phyloP scores from a whole-genome alignment of 805 yeast genomes.

The Schwanniomyces polymorphus region DNA sequence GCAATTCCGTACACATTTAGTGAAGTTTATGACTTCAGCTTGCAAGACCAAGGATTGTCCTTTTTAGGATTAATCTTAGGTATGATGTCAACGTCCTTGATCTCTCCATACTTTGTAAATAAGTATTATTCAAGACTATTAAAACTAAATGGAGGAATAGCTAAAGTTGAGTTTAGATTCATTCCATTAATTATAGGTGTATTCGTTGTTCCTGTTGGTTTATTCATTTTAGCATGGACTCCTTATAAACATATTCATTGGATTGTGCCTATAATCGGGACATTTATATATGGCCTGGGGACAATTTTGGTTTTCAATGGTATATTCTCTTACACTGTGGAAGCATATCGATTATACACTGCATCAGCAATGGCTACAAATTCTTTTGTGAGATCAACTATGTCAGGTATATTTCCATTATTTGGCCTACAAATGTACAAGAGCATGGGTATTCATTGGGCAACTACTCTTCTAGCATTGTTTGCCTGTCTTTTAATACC shows the following conservation, averaged over 20 bases:
- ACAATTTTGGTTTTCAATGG: slow-evolving; percentile 55
- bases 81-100: slow-evolving; percentile 27
- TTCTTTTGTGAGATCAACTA: slow-evolving; percentile 52
- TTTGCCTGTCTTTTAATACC: slow-evolving; percentile 34
- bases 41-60: slow-evolving; percentile 25
- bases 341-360: slow-evolving; percentile 53
- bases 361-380: slow-evolving; percentile 65
- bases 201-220: slow-evolving; percentile 68
- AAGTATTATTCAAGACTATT: slow-evolving; percentile 27
- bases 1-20: slow-evolving; percentile 44
- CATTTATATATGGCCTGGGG: slow-evolving; percentile 37
- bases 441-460: slow-evolving; percentile 53
- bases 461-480: slow-evolving; percentile 52
- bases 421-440: slow-evolving; percentile 51
- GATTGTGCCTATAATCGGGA: slow-evolving; percentile 54
- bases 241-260: slow-evolving; percentile 68
- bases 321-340: slow-evolving; percentile 52
- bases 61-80: slow-evolving; percentile 40
- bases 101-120: slow-evolving; percentile 24
- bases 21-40: slow-evolving; percentile 28
- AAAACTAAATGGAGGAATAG: slow-evolving; percentile 39
- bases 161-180: slow-evolving; percentile 76
- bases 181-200: slow-evolving; percentile 70
- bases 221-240: slow-evolving; percentile 83
- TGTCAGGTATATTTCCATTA: slow-evolving; percentile 58